These are phyloP conservation scores for Rhodotorula kratochvilovae DNA, from an alignment of 768 basidiomycete species.

Conservation along the genomic window DNA sequence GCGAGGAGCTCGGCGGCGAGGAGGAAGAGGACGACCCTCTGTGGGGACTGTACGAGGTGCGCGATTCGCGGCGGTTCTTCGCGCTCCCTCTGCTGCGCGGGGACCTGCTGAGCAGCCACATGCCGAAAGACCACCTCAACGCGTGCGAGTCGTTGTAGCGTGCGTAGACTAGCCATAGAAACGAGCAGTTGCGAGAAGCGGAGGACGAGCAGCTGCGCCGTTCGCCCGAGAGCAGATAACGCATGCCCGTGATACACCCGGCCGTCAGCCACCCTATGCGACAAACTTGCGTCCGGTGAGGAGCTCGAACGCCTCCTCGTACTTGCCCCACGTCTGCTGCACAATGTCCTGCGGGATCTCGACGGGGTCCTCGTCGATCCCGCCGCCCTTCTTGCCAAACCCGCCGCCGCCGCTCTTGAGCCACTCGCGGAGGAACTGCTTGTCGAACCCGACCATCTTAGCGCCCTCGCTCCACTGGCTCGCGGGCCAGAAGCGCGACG, in stretches of 20 bases:
- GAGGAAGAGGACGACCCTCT: neutral
- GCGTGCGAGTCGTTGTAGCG: conserved; percentile 15
- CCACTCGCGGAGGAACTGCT: conserved; percentile 93
- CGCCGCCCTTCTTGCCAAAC: conserved; percentile 57
- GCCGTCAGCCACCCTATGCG: neutral
- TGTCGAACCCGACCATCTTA: conserved; percentile 86
- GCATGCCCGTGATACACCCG: too few species aligned
- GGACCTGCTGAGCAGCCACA: conserved; percentile 12
- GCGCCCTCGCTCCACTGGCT: conserved; percentile 66
- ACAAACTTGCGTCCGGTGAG: conserved; percentile 47
- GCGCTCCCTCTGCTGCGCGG: conserved; percentile 6
- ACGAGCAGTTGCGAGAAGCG: too few species aligned
- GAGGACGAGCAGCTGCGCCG: too few species aligned
- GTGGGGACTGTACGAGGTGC: conserved; percentile 27
- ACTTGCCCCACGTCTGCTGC: conserved; percentile 68
- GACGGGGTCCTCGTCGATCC: conserved; percentile 67
- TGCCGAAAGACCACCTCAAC: conserved; percentile 26
- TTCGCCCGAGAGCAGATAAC: too few species aligned
- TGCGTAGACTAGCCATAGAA: too few species aligned
- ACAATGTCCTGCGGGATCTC: conserved; percentile 70
- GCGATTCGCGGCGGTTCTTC: conserved; percentile 14
- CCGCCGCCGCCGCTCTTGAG: conserved; percentile 60
- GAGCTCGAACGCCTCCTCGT: conserved; percentile 62
- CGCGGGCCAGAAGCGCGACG: conserved; percentile 91
- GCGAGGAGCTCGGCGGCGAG: neutral